A percentile compares a stretch with the other conserved stretches of the same genome.
Conservation (phyloP, 495 filamentous ascomycete genomes). For the Xylaria castorea region DNA sequence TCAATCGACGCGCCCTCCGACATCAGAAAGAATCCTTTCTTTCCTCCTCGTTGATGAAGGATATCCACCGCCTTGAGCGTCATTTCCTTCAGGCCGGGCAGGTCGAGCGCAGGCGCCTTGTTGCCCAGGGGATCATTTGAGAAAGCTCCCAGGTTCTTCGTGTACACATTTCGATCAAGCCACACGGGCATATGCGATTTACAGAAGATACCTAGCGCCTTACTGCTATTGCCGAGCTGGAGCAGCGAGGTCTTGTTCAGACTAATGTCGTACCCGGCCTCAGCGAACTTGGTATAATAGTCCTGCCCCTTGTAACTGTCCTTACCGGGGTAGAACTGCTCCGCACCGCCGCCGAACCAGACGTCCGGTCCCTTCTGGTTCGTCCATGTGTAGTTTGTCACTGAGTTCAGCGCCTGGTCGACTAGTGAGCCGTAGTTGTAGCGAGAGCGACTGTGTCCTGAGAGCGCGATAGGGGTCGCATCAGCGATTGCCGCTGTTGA, state of each 20-base stretch:
- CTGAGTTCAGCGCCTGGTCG: constrained; percentile 62
- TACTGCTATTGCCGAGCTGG: constrained; percentile 56
- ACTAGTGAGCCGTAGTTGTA: constrained; percentile 68
- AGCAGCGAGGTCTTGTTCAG: constrained; percentile 70
- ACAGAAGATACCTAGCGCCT: constrained; percentile 73
- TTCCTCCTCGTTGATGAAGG: constrained; percentile 63
- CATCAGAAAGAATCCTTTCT: constrained; percentile 79
- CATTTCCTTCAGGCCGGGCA: constrained; percentile 81
- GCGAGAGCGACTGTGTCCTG: constrained; percentile 69
- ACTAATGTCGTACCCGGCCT: constrained; percentile 68
- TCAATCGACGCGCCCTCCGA: constrained; percentile 77
- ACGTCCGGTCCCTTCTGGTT: constrained; percentile 71
- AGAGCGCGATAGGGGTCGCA: constrained; percentile 73
- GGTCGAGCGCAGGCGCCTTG: constrained; percentile 63
- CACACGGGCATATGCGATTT: constrained; percentile 70
- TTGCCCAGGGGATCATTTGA: constrained; percentile 68
- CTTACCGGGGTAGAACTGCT: constrained; percentile 68
- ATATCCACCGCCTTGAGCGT: constrained; percentile 79
- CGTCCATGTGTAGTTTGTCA: constrained; percentile 73
- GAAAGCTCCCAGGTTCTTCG: constrained; percentile 61
- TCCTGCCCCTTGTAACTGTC: constrained; percentile 63
- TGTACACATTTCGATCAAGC: constrained; percentile 77
- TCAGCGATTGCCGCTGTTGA: constrained; percentile 75
- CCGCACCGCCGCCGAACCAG: constrained; percentile 74
- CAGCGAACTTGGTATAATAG: constrained; percentile 70